Conservation (phyloP, 179 eudicot species). For the Kewa caespitosa region DNA sequence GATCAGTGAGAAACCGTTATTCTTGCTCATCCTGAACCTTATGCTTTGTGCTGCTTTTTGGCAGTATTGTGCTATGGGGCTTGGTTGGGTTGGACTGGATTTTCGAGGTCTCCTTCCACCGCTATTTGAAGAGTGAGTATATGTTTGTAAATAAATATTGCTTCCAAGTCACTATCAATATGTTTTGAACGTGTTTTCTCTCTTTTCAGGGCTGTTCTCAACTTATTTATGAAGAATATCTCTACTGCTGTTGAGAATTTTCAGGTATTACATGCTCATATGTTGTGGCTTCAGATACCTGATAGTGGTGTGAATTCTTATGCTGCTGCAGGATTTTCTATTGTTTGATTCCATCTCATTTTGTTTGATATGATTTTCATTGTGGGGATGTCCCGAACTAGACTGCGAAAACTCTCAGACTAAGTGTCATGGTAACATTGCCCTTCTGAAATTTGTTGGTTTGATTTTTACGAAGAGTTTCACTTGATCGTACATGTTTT, state of each 20-base stretch:
- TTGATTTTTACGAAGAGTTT: too few species aligned
- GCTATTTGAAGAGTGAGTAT: slow-evolving; percentile 88
- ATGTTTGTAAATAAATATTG: slow-evolving; percentile 2
- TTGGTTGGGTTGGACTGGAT: slow-evolving; percentile 98
- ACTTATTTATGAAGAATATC: slow-evolving; percentile 83
- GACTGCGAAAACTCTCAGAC: too few species aligned
- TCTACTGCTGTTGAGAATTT: slow-evolving; percentile 83
- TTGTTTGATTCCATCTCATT: too few species aligned
- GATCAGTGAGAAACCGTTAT: background rate
- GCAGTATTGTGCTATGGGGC: slow-evolving; percentile 97
- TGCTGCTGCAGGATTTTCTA: too few species aligned
- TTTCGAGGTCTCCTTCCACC: slow-evolving; percentile 94
- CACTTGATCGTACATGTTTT: too few species aligned
- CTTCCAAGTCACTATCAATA: background rate
- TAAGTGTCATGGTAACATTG: too few species aligned
- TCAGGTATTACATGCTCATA: slow-evolving; percentile 56
- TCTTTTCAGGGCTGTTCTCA: slow-evolving; percentile 82
- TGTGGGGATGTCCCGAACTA: too few species aligned
- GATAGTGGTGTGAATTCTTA: background rate
- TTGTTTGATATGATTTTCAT: too few species aligned
- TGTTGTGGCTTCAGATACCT: background rate
- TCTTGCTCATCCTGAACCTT: slow-evolving; percentile 4
- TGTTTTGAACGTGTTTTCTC: slow-evolving; percentile 25
- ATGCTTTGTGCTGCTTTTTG: slow-evolving; percentile 25
- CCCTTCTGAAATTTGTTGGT: too few species aligned